Conservation (phyloP, 345 rosid genomes). For the Adansonia digitata region DNA sequence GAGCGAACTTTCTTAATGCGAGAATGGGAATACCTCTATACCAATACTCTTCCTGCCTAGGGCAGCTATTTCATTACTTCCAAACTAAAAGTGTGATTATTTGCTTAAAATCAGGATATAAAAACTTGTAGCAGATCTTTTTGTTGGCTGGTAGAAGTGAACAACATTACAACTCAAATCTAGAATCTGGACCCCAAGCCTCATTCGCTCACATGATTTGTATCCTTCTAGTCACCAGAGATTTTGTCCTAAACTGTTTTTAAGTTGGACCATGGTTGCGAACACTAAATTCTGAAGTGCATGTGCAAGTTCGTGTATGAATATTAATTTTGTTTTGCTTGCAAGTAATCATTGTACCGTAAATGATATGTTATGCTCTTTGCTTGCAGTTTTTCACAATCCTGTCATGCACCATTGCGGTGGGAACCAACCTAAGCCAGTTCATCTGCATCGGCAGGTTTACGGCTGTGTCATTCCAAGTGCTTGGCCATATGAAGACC, state of each 20-base stretch:
- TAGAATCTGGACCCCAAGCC: neutral
- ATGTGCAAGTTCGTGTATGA: neutral
- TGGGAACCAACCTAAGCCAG: slow-evolving; percentile 97
- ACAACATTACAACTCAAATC: neutral
- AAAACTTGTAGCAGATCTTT: neutral
- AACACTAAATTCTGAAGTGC: neutral
- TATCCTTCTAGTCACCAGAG: neutral
- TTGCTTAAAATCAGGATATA: neutral
- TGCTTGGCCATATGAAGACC: slow-evolving; percentile 98
- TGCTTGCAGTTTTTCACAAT: slow-evolving; percentile 65
- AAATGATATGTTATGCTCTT: slow-evolving; percentile 6
- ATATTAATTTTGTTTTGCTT: neutral
- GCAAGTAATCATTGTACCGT: neutral
- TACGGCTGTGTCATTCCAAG: slow-evolving; percentile 96
- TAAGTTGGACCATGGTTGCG: neutral
- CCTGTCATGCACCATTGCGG: slow-evolving; percentile 86
- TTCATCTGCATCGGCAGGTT: slow-evolving; percentile 98
- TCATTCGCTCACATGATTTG: neutral
- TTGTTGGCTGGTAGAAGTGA: neutral
- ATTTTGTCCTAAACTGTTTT: neutral
- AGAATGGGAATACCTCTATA: neutral
- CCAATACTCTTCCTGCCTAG: neutral
- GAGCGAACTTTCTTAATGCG: neutral
- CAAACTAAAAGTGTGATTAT: neutral
- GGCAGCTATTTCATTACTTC: neutral